Base-by-base conservation (phyloP, 1,284 basidiomycete genomes). In the Ceratobasidium sp. region DNA sequence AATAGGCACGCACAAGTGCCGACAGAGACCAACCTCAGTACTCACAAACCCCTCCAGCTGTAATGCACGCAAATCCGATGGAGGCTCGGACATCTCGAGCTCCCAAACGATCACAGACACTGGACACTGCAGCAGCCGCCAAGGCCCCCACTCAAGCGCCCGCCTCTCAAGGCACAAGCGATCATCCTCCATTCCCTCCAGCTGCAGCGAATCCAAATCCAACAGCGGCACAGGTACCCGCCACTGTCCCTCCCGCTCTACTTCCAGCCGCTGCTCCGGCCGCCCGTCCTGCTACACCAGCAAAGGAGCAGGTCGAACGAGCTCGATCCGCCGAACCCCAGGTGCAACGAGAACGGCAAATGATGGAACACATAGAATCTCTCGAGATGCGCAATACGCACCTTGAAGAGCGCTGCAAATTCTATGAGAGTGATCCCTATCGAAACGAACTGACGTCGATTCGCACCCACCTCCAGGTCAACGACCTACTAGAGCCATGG, bases 391-490 rank as follows among this genome's bases (percentile, higher is more conserved):
- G 39, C n/a, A 60, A 28, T 8, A 10, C 9, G 3, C 1, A 50
- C 21, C 34, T 52, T 18, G 34, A 65, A 21, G 32, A 39, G 28
- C 6, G 30, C 1, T 32, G 16, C 32, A n/a, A 14, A 28, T 36
- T 34, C 45, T 55, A 48, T 12, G 32, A 53, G 36, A 41, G 64
- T 39, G 34, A 55, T 2, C 32, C 48, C 16, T 67, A 67, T 43
- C 64, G 50, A 43, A 32, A 55, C 12, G 64, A 67, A 55, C 48
- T 67, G 1, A 3, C 28, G 1, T 67, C 64, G 23, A 53, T 72
- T n/a, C 71, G 71, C 32, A 30, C 23, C n/a, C 71, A 72, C 45
- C 28, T 72, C 43, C 71, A 72, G 41, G 71, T 72, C 0, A 57
- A 61, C 34, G 71, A 72, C 23, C 8, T 55, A 3, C 34, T 23